phyloP scores from a whole-genome alignment of 371 early-diverging fungal genomes.

The Capniomyces stellatus region DNA sequence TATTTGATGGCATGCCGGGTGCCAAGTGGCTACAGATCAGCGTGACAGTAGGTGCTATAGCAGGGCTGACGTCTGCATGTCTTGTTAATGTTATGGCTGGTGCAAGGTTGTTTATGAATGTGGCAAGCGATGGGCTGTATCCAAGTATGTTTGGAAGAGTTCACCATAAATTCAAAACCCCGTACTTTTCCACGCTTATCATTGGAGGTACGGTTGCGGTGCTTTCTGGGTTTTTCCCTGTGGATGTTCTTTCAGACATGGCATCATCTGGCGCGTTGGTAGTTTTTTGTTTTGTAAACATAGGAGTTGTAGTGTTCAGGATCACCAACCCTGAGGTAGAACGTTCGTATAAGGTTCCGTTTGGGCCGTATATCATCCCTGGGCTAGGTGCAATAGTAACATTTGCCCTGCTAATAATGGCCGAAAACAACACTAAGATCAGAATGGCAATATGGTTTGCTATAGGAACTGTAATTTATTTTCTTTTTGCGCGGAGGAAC shows the following conservation, averaged over 20 bases:
- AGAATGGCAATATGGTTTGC: constrained; percentile 31
- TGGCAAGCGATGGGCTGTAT: constrained; percentile 65
- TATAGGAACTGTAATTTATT: constrained; percentile 44
- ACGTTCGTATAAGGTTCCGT: constrained; percentile 2
- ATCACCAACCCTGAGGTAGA: background rate
- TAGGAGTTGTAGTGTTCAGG: constrained; percentile 2
- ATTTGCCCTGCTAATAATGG: background rate
- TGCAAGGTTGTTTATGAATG: constrained; percentile 61
- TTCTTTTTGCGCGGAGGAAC: constrained; percentile 33
- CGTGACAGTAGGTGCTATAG: constrained; percentile 30
- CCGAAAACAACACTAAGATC: background rate
- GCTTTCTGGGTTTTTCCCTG: constrained; percentile 5
- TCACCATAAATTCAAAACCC: constrained; percentile 4
- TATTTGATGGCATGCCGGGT: constrained; percentile 6
- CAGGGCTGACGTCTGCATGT: constrained; percentile 47
- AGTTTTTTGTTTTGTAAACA: constrained; percentile 3
- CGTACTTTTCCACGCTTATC: background rate
- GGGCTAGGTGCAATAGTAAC: background rate
- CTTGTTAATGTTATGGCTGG: constrained; percentile 50
- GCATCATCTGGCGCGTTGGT: constrained; percentile 6
- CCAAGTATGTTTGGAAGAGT: constrained; percentile 35
- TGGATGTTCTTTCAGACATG: constrained; percentile 5
- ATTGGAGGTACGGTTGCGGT: constrained; percentile 1
- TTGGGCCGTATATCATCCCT: constrained; percentile 2
- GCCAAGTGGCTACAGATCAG: constrained; percentile 16